phyloP scores from a whole-genome alignment of 108 stramenopile genomes.

The Skeletonema menzelii region DNA sequence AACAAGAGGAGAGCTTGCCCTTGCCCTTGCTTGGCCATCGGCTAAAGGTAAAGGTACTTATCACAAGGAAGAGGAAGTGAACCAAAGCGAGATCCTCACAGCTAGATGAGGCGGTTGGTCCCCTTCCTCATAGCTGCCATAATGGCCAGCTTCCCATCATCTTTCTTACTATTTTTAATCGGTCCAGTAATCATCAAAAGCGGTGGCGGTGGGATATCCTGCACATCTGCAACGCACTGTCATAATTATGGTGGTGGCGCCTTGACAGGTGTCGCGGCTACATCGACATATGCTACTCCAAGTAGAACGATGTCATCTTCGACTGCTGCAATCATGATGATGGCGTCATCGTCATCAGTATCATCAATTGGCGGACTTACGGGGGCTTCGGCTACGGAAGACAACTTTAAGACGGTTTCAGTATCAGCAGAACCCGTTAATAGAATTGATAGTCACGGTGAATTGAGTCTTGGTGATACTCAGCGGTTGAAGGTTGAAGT shows the following conservation, averaged over 20 bases:
- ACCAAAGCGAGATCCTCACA: background rate
- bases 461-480: background rate
- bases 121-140: conserved; percentile 37
- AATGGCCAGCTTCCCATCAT: conserved; percentile 22
- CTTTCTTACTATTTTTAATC: conserved; percentile 7
- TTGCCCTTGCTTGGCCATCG: too few relatives aligned
- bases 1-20: too few relatives aligned
- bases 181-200: conserved; percentile 3
- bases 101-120: conserved; percentile 31
- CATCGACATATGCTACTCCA: background rate
- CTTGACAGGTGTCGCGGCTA: background rate
- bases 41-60: too few relatives aligned
- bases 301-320: background rate
- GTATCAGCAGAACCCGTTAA: background rate
- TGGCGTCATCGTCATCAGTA: background rate
- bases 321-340: background rate
- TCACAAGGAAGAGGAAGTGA: too few relatives aligned
- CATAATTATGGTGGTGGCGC: background rate
- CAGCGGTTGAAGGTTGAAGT: conserved; percentile 20
- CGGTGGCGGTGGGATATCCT: conserved; percentile 9
- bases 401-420: background rate
- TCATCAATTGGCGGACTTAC: background rate
- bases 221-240: background rate
- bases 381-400: background rate
- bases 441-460: background rate